These are phyloP conservation scores for Trichoderma harzianum DNA, from an alignment of 2,329 filamentous ascomycete species.

Conservation along the genomic window DNA sequence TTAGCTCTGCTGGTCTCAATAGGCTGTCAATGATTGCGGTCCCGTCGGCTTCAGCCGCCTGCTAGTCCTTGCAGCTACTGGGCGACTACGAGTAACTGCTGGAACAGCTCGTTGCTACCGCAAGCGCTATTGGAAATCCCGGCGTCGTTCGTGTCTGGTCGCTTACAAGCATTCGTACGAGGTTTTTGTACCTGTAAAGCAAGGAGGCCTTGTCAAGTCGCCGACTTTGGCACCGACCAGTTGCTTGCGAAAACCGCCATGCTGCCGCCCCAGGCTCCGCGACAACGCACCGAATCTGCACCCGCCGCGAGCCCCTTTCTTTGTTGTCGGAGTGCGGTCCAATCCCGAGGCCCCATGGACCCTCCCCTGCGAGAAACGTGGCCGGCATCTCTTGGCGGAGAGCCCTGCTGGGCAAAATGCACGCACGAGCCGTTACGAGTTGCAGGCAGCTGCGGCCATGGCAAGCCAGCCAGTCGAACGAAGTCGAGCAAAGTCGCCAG, in stretches of 20 bases:
- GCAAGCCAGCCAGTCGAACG: background rate
- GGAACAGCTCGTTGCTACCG: background rate
- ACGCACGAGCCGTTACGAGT: background rate
- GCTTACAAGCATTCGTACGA: background rate
- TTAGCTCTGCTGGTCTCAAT: background rate
- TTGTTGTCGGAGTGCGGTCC: slow-evolving; percentile 4
- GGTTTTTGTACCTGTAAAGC: background rate
- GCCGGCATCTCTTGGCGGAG: slow-evolving; percentile 16
- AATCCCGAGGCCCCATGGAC: slow-evolving; percentile 8
- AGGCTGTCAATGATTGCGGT: background rate
- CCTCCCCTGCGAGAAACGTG: slow-evolving; percentile 14
- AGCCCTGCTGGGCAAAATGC: slow-evolving; percentile 8
- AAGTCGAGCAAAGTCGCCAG: background rate
- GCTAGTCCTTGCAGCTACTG: background rate
- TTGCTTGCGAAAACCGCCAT: background rate
- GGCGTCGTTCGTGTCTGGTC: background rate
- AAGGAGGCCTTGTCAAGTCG: background rate
- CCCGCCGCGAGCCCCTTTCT: slow-evolving; percentile 7
- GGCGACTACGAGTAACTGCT: background rate
- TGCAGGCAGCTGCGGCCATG: background rate
- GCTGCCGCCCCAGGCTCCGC: background rate
- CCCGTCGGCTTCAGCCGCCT: slow-evolving; percentile 14
- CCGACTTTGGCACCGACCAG: background rate
- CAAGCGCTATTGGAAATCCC: background rate
- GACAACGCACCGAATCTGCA: background rate